Evolutionary conservation across 441 rosid genomes (phyloP).

Genomic region (Brassica hybrid): DNA sequence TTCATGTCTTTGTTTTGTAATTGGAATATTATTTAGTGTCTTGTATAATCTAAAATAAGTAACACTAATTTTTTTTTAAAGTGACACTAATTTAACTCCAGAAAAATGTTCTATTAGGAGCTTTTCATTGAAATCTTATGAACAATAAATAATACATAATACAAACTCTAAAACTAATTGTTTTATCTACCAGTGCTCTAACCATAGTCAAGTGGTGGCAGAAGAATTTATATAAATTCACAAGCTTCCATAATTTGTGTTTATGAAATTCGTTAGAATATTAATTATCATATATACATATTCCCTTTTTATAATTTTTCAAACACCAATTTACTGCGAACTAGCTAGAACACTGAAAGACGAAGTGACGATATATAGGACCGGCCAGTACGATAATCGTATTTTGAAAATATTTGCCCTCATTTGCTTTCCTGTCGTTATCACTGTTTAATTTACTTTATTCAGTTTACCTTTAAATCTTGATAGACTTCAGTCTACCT

Average conservation of each 20-base stretch:
- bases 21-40: background rate
- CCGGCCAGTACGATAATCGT: slow-evolving; percentile 28
- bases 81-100: background rate
- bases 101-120: background rate
- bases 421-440: slow-evolving; percentile 27
- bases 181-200: background rate
- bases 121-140: background rate
- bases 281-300: background rate
- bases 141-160: background rate
- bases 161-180: slow-evolving; percentile 10
- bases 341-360: slow-evolving; percentile 24
- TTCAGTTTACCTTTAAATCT: slow-evolving; percentile 24
- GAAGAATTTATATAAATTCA: background rate
- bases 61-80: background rate
- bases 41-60: background rate
- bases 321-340: slow-evolving; percentile 26
- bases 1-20: background rate
- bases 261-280: background rate
- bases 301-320: background rate
- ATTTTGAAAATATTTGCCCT: slow-evolving; percentile 9
- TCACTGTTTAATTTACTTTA: slow-evolving; percentile 24
- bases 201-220: background rate
- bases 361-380: slow-evolving; percentile 26
- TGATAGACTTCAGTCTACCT: slow-evolving; percentile 33
- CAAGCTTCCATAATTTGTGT: slow-evolving; percentile 5